Evolutionary conservation across 148 eudicot species (phyloP).

Genomic region (Vaccinium vitisidaea): DNA sequence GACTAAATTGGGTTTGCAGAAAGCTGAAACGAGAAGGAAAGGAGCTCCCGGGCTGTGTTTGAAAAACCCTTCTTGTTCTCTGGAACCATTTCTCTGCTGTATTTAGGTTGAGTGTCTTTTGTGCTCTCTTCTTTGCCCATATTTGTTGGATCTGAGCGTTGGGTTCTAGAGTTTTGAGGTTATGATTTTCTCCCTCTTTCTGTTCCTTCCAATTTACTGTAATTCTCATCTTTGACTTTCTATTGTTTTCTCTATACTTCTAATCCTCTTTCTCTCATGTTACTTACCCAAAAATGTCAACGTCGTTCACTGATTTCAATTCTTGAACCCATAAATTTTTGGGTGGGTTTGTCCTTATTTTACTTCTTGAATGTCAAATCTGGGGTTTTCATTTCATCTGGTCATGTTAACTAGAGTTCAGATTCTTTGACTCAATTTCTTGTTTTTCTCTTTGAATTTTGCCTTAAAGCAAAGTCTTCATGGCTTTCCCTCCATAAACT

Average conservation of each 20-base stretch:
- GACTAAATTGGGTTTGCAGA: conserved; percentile 25
- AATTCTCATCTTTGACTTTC: not conserved
- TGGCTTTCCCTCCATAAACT: conserved; percentile 19
- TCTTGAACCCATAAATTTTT: not conserved
- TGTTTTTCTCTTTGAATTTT: conserved; percentile 11
- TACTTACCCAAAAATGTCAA: not conserved
- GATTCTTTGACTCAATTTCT: conserved; percentile 15
- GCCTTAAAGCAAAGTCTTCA: conserved; percentile 19
- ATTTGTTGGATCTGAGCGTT: conserved; percentile 25
- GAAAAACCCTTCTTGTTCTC: conserved; percentile 4
- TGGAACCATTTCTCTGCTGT: not conserved
- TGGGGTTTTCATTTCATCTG: conserved; percentile 28
- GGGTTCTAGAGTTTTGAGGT: conserved; percentile 2
- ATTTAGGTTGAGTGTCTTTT: conserved; percentile 11
- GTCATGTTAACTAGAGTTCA: not conserved
- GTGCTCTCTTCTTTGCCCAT: not conserved
- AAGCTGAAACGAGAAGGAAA: conserved; percentile 21
- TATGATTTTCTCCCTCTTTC: conserved; percentile 5
- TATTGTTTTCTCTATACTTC: not conserved
- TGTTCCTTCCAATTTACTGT: not conserved
- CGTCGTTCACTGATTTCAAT: conserved; percentile 8
- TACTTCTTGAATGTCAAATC: conserved; percentile 15
- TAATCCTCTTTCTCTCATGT: not conserved
- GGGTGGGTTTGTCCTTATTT: not conserved
- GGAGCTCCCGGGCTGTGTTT: not conserved